Base-by-base conservation (phyloP, 768 basidiomycete genomes). In the Auricularia heimuer region DNA sequence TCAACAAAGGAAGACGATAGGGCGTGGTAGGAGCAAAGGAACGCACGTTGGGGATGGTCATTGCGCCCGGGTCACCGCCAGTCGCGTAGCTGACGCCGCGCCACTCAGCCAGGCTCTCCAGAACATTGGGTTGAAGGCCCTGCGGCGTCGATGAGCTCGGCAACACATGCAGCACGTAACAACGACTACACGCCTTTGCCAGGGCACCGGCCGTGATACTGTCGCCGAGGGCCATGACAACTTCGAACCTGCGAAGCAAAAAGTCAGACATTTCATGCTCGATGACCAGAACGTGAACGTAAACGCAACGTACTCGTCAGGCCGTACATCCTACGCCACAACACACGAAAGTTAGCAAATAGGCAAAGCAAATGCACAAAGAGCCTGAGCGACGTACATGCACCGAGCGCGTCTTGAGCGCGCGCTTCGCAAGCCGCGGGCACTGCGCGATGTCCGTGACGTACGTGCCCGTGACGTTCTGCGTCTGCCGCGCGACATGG, bases 31-130 rank as follows among this genome's bases (percentile, higher is more conserved):
- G 29, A 29, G 29, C 29, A 29, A 29, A 29, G 12, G 34, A 21
- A 60, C 64, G 35, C 54, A 65, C 64, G 34, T 65, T 65, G 18
- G 64, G 64, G 36, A 65, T 34, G 37, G 64, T 65, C 14, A 62
- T 65, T 6, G 64, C 64, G 4, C 64, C 64, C 12, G 64, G 60
- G 37, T 65, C 60, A 18, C 21, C 42, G n/a, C 64, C 64, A 11
- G 18, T 45, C 11, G 64, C 64, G 61, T 65, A 65, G 7, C 60
- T 62, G 16, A 61, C 64, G 10, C 64, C 64, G 29, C 64, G 56
- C 64, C 64, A 65, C 24, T 65, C 64, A 8, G 35, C 42, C 6
- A 65, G 37, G 60, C 56, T 65, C 3, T 24, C 11, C 33, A 65
- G 34, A 12, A 62, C 3, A 39, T 65, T 34, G 36, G 39, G n/a